Evolutionary conservation across 495 filamentous ascomycete genomes (phyloP), one percentile per base, ranked within the genome.

Genomic region (Xylaria sp.): DNA sequence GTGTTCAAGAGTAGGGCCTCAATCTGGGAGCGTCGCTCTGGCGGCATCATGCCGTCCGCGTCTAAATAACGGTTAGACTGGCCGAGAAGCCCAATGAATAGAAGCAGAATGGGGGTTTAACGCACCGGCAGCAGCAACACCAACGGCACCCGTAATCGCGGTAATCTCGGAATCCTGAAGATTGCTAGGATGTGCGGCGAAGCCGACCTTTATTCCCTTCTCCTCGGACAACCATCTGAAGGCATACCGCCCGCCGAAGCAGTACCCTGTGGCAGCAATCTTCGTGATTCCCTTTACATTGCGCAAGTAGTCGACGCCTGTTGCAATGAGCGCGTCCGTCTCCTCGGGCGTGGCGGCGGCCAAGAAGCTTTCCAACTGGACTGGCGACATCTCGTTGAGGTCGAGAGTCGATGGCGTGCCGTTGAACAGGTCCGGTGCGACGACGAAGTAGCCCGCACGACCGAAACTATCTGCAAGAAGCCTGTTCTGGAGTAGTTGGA

Each of bases 391-490:
- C 7, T 82, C 81, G 80, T 89, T 88, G 72, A 83, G 77, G 71
- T 85, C 82, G 24, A 59, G 71, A 0, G 80, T 76, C 46, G 86
- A 84, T 6, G 82, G 82, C 67, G 90, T 86, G 67, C 90, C 91
- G 43, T 86, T 78, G 83, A 94, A 92, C 67, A 94, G 84, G 76
- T 96, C 93, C 17, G 93, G 93, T 69, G 92, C 86, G 29, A 93
- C 80, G 67, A 89, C 89, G 43, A 93, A 84, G 81, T 93, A 95
- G 61, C 93, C 93, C 67, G 91, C 91, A 73, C 87, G 86, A 65
- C 93, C 93, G 77, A 89, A 93, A 77, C 89, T 88, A 80, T 95
- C 93, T 71, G 91, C 91, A 41, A 94, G 84, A 79, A 94, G 88
- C 79, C 90, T 87, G 70, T 89, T 83, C 78, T 93, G 90, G 73